These are phyloP conservation scores for Venturiaceae sp. DNA, from an alignment of 2,329 filamentous ascomycete genomes.

Conservation along the genomic window DNA sequence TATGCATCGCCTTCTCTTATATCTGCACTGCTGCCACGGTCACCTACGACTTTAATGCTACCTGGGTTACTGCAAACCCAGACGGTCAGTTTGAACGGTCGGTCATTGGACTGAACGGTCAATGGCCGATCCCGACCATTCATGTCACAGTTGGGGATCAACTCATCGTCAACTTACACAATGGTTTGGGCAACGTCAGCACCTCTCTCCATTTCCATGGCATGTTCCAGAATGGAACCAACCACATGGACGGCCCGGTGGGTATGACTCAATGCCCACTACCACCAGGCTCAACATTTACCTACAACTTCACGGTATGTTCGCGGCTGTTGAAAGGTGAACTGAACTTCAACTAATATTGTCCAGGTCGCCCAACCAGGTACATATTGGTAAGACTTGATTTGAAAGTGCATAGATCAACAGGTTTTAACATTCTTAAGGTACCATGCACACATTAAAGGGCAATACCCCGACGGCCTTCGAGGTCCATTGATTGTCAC, in stretches of 20 bases:
- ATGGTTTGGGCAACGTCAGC: constrained; percentile 51
- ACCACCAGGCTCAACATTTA: constrained; percentile 50
- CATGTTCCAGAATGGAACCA: constrained; percentile 65
- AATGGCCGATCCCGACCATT: constrained; percentile 64
- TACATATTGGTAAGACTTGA: constrained; percentile 37
- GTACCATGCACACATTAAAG: constrained; percentile 60
- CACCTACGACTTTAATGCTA: constrained; percentile 47
- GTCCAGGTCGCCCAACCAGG: constrained; percentile 40
- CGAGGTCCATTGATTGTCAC: constrained; percentile 59
- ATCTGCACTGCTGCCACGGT: constrained; percentile 22
- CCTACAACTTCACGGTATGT: constrained; percentile 55
- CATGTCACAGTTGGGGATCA: constrained; percentile 53
- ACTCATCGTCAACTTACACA: constrained; percentile 48
- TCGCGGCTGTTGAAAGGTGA: not conserved
- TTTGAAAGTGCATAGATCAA: not conserved
- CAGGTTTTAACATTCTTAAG: not conserved
- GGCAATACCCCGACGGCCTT: constrained; percentile 59
- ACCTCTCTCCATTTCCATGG: constrained; percentile 64
- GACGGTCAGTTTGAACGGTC: constrained; percentile 57
- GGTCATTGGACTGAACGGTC: constrained; percentile 67
- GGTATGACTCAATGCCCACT: constrained; percentile 61
- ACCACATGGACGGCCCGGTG: constrained; percentile 62
- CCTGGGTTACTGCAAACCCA: constrained; percentile 63
- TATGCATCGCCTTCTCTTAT: constrained; percentile 14
- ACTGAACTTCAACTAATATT: not conserved